Evolutionary conservation across 2,329 filamentous ascomycete species (phyloP).

Genomic region (Cytospora leucostoma): DNA sequence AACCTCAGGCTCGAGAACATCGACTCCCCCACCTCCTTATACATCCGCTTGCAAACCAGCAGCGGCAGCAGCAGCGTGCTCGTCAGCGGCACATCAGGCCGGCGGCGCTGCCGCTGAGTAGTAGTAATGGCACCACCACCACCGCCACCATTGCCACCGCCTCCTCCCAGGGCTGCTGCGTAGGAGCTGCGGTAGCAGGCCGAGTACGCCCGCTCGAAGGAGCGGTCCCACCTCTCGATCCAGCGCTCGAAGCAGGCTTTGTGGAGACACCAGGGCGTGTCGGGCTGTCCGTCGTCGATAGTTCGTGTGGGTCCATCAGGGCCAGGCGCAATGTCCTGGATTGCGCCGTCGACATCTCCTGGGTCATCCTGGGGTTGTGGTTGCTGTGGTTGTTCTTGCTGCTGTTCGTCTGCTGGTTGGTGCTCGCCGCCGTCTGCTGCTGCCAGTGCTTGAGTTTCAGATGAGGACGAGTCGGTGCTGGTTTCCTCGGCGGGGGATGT

Average conservation of each 20-base stretch:
- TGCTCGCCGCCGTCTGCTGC: no score
- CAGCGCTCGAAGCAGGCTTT: neutral
- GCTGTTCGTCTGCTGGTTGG: neutral
- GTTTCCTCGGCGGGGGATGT: neutral
- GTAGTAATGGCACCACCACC: no score
- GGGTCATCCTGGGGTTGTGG: constrained; percentile 6
- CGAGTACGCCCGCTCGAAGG: neutral
- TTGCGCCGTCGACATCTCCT: constrained; percentile 15
- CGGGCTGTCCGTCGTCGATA: neutral
- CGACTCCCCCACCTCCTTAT: constrained; percentile 10
- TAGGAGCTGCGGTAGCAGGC: neutral
- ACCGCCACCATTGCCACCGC: no score
- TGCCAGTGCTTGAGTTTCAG: no score
- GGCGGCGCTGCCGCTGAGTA: neutral
- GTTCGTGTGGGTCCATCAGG: neutral
- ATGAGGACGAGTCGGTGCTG: neutral
- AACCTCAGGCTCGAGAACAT: constrained; percentile 13
- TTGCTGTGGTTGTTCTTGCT: neutral
- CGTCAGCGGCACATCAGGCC: neutral
- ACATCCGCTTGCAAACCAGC: constrained; percentile 13
- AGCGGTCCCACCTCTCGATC: neutral
- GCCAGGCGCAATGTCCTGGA: neutral
- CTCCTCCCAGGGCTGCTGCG: no score
- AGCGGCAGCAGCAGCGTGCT: constrained; percentile 1
- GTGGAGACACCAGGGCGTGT: constrained; percentile 14